These are phyloP conservation scores for Colletotrichum lentis DNA, from an alignment of 2,329 filamentous ascomycete species.

Conservation along the genomic window DNA sequence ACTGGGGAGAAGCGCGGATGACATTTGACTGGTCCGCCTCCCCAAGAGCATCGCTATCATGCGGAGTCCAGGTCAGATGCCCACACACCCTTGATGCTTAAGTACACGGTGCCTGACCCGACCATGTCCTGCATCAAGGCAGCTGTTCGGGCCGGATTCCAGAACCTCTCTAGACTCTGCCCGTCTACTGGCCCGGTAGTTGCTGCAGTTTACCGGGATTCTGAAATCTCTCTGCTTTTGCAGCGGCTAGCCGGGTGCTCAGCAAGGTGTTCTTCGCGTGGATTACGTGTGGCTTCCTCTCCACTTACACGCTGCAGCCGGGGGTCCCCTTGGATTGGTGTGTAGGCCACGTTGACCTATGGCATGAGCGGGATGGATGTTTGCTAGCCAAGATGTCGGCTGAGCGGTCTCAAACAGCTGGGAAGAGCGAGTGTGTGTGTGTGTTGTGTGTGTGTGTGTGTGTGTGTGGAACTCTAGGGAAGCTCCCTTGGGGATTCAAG, in stretches of 20 bases:
- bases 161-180: background rate
- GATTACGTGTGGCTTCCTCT: background rate
- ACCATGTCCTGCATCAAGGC: background rate
- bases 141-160: background rate
- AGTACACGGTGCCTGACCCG: background rate
- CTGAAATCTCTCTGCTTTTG: slow-evolving; percentile 12
- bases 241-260: background rate
- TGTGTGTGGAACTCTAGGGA: slow-evolving; percentile 17
- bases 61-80: slow-evolving; percentile 4
- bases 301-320: slow-evolving; percentile 1
- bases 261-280: background rate
- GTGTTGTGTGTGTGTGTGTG: slow-evolving; percentile 17
- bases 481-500: slow-evolving; percentile 30
- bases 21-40: background rate
- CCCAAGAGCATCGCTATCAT: background rate
- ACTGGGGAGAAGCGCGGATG: background rate
- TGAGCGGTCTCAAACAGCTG: slow-evolving; percentile 14
- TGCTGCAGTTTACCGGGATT: background rate
- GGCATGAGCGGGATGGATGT: background rate
- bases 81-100: background rate
- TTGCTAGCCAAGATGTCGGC: slow-evolving; percentile 19
- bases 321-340: background rate
- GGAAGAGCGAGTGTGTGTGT: background rate
- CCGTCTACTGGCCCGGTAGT: background rate
- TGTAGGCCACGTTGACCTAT: slow-evolving; percentile 1